These are phyloP conservation scores for Jasminum sambac DNA, from an alignment of 257 asterid genomes.

Conservation along the genomic window DNA sequence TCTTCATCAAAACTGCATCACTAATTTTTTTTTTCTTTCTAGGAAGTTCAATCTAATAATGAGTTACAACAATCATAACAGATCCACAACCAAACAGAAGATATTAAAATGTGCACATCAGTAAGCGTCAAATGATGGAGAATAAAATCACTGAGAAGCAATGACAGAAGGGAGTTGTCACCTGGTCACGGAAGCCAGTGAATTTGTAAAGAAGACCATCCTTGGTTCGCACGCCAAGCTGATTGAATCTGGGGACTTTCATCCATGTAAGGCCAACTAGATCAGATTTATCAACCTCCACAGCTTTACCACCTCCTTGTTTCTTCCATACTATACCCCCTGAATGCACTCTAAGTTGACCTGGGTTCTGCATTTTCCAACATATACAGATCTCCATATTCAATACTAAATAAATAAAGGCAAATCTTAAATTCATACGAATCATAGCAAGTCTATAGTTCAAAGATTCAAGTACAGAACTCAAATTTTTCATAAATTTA, in stretches of 20 bases:
- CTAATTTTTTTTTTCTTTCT: background rate
- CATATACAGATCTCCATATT: background rate
- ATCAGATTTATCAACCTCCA: slow-evolving; percentile 85
- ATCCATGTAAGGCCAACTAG: slow-evolving; percentile 82
- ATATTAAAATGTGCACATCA: background rate
- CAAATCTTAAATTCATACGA: background rate
- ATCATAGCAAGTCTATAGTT: background rate
- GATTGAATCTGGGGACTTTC: slow-evolving; percentile 90
- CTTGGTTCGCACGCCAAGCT: slow-evolving; percentile 84
- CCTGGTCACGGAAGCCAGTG: slow-evolving; percentile 96
- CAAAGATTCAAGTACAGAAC: background rate
- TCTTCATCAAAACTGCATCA: background rate
- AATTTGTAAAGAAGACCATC: slow-evolving; percentile 91
- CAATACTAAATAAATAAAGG: background rate
- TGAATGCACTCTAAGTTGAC: slow-evolving; percentile 59
- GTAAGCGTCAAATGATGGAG: slow-evolving; percentile 1
- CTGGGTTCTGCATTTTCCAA: slow-evolving; percentile 22
- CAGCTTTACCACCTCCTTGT: slow-evolving; percentile 94
- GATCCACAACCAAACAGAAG: slow-evolving; percentile 13
- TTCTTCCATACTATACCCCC: slow-evolving; percentile 93
- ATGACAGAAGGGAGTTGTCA: slow-evolving; percentile 13
- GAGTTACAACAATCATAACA: slow-evolving; percentile 1
- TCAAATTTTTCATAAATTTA: background rate
- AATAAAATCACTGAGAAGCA: background rate
- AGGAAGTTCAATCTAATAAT: slow-evolving; percentile 10